Evolutionary conservation across 495 filamentous ascomycete genomes (phyloP), one percentile per base, ranked within the genome.

Genomic region (Usnea hakonensis): DNA sequence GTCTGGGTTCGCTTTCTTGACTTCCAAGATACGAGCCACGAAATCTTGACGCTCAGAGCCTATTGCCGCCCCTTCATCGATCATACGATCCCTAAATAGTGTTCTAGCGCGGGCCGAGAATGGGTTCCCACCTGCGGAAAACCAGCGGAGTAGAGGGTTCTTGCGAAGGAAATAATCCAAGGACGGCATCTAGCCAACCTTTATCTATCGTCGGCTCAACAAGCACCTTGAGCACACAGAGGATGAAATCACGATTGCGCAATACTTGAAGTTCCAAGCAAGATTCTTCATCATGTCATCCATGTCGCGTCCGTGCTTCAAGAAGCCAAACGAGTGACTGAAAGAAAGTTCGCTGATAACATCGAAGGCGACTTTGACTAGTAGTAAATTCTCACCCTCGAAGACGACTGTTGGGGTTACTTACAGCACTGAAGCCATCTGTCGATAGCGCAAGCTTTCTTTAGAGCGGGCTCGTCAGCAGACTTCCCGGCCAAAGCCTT

Each of bases 161-260:
- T 85, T 87, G 60, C 83, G 75, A 54, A 86, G 75, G 50, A 85
- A 61, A 10, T 73, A 72, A 65, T 87, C 85, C n/a, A 88, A 76
- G 65, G 81, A 72, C 37, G 85, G 85, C 61, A 87, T 83, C 72
- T 86, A 82, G 19, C 82, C 84, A 33, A 77, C 68, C 11, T 68
- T 4, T 13, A 57, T 40, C 8, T 4, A 9, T 57, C 19, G 30
- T 58, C 3, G 32, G 38, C 44, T 53, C 8, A 19, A 28, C 10
- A 32, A 46, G 35, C 17, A 55, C 2, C 10, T 38, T 8, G n/a
- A 37, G 10, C 11, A 13, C 2, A 57, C 23, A 8, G 3, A 23
- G 8, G 35, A 0, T 13, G 35, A 13, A 7, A 44, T 37, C 26
- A 55, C 60, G 13, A 44, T n/a, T 36, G 60, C 38, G 33, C 17